Conservation (phyloP, 2,329 filamentous ascomycete genomes). For the Penicillium thymicola region DNA sequence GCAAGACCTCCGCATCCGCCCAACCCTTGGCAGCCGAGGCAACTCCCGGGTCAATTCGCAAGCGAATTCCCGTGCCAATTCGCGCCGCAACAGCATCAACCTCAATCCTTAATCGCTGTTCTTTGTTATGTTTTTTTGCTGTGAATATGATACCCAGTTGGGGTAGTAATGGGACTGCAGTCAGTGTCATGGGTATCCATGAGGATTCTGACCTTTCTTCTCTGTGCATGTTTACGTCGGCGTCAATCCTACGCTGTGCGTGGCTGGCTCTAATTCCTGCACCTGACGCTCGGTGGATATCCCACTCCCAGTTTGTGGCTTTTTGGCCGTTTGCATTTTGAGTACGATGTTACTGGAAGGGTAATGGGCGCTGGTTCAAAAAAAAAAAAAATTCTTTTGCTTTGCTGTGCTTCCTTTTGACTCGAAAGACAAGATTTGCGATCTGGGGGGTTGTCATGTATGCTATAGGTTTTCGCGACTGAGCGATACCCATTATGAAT, state of each 20-base stretch:
- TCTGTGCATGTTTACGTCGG: constrained; percentile 20
- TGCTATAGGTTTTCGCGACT: not conserved
- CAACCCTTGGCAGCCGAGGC: constrained; percentile 34
- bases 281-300: not conserved
- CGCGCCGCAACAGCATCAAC: constrained; percentile 29
- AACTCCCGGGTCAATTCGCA: constrained; percentile 35
- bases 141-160: not conserved
- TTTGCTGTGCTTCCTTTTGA: not conserved
- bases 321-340: not conserved
- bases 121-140: not conserved
- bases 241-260: constrained; percentile 21
- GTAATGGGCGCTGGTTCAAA: not conserved
- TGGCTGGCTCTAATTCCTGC: constrained; percentile 13
- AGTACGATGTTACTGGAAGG: not conserved
- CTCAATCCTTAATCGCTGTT: not conserved
- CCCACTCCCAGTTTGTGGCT: not conserved
- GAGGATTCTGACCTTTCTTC: constrained; percentile 15
- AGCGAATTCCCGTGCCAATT: constrained; percentile 30
- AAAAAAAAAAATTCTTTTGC: constrained; percentile 1
- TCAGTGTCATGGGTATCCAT: constrained; percentile 10
- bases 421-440: constrained; percentile 3
- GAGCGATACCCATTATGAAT: constrained; percentile 2
- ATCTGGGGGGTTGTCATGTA: constrained; percentile 7
- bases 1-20: constrained; percentile 39
- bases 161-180: not conserved